Evolutionary conservation across 345 rosid genomes (phyloP).

Genomic region (Cardiospermum halicacabum): DNA sequence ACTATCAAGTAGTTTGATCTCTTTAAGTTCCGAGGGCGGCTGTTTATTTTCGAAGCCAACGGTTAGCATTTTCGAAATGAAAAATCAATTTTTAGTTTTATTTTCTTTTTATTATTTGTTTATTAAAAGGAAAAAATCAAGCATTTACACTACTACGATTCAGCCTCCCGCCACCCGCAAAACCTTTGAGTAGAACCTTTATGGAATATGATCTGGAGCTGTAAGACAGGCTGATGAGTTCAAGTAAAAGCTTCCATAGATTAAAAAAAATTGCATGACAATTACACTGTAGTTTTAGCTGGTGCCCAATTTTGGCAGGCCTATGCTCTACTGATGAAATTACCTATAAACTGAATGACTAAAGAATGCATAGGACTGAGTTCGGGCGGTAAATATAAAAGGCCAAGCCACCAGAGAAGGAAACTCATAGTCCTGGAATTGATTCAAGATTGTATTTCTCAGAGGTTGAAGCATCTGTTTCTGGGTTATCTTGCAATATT

Average conservation of each 20-base stretch:
- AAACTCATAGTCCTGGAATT: constrained; percentile 76
- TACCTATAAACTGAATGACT: constrained; percentile 2
- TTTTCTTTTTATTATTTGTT: too few species aligned
- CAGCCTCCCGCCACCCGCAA: too few species aligned
- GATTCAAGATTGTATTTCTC: constrained; percentile 87
- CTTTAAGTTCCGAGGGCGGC: too few species aligned
- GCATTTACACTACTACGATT: too few species aligned
- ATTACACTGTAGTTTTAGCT: neutral
- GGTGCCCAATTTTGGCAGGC: constrained; percentile 10
- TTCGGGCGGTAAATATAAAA: constrained; percentile 4
- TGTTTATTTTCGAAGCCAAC: too few species aligned
- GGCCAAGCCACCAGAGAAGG: constrained; percentile 13
- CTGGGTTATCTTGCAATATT: constrained; percentile 44
- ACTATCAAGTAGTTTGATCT: too few species aligned
- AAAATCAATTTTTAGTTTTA: too few species aligned
- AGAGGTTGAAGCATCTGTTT: constrained; percentile 39
- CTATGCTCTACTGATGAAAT: neutral
- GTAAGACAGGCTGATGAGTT: neutral
- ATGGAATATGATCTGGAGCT: neutral
- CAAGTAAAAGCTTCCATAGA: too few species aligned
- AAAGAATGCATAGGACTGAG: constrained; percentile 22
- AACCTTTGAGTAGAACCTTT: too few species aligned
- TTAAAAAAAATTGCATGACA: neutral
- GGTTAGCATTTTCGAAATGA: too few species aligned
- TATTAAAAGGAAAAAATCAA: too few species aligned